Evolutionary conservation across 2,329 filamentous ascomycete species (phyloP).

Genomic region (Xylariaceae sp.): DNA sequence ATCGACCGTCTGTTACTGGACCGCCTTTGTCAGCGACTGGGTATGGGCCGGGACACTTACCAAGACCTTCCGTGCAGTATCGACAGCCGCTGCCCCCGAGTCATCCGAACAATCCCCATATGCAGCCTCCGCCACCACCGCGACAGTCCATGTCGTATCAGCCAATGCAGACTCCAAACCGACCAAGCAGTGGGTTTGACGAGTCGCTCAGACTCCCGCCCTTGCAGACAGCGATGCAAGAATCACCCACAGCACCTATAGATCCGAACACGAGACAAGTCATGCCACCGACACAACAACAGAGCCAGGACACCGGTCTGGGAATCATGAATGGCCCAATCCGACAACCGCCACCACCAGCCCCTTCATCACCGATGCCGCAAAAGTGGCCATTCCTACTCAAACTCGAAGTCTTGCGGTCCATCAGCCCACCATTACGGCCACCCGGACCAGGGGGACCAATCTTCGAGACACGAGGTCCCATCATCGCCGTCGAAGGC

Average conservation of each 20-base stretch:
- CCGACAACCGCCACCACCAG: constrained; percentile 11
- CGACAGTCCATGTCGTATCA: constrained; percentile 38
- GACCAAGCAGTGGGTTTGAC: constrained; percentile 48
- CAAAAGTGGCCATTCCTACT: constrained; percentile 60
- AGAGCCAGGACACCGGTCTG: constrained; percentile 14
- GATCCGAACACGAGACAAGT: constrained; percentile 15
- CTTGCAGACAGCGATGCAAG: constrained; percentile 42
- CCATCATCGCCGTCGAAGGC: constrained; percentile 81
- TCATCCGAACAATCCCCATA: constrained; percentile 30
- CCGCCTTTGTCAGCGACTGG: constrained; percentile 24
- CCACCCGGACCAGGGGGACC: constrained; percentile 32
- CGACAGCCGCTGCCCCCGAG: constrained; percentile 11
- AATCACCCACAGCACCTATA: constrained; percentile 21
- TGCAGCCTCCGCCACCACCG: constrained; percentile 57
- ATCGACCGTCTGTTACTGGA: constrained; percentile 23
- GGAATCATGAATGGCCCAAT: constrained; percentile 14
- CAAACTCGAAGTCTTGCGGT: constrained; percentile 72
- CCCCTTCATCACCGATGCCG: constrained; percentile 9
- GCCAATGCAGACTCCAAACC: constrained; percentile 28
- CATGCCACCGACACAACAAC: constrained; percentile 8
- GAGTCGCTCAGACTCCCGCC: constrained; percentile 53
- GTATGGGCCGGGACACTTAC: constrained; percentile 27
- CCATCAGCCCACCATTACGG: constrained; percentile 67
- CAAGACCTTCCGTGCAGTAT: constrained; percentile 22
- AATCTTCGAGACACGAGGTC: constrained; percentile 56